These are phyloP conservation scores for Penicillium samsonianum DNA, from an alignment of 495 filamentous ascomycete species.

Conservation along the genomic window DNA sequence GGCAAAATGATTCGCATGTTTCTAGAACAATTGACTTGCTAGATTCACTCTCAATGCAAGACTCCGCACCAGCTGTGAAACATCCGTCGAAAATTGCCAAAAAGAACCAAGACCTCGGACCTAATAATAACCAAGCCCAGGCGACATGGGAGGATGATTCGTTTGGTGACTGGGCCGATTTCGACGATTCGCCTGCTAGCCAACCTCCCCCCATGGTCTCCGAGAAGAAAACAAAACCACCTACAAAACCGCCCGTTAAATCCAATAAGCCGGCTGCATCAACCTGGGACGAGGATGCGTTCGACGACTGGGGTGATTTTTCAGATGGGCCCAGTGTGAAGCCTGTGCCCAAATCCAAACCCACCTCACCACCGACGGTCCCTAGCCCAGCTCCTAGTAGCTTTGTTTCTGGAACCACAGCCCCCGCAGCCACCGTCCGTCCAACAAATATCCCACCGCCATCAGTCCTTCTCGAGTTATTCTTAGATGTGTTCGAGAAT, in stretches of 20 bases:
- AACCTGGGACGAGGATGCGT: slow-evolving; percentile 61
- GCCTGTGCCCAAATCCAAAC: slow-evolving; percentile 12
- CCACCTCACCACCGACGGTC: slow-evolving; percentile 1
- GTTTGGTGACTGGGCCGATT: slow-evolving; percentile 44
- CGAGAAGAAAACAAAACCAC: slow-evolving; percentile 3
- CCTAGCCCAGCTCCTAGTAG: slow-evolving; percentile 15
- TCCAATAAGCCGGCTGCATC: slow-evolving; percentile 29
- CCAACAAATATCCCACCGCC: slow-evolving; percentile 91
- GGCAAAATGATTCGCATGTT: too few species aligned
- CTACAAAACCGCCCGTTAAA: slow-evolving; percentile 20
- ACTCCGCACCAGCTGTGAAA: slow-evolving; percentile 11
- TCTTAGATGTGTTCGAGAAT: slow-evolving; percentile 63
- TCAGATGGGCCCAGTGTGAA: slow-evolving; percentile 34
- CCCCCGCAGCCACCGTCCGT: slow-evolving; percentile 45
- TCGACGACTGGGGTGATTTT: slow-evolving; percentile 48
- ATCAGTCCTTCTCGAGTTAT: slow-evolving; percentile 73
- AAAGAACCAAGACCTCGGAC: slow-evolving; percentile 3
- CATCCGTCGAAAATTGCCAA: slow-evolving; percentile 1
- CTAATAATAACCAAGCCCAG: slow-evolving; percentile 6
- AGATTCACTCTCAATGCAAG: slow-evolving; percentile 30
- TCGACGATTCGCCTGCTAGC: slow-evolving; percentile 33
- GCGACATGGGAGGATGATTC: slow-evolving; percentile 38
- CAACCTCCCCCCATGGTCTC: slow-evolving; percentile 13
- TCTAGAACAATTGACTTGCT: slow-evolving; percentile 24
- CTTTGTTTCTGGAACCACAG: slow-evolving; percentile 14